A percentile compares a stretch with the other conserved stretches of the same genome.
Conservation (phyloP, 1,139 yeast species). For the Kluyveromyces sp. region DNA sequence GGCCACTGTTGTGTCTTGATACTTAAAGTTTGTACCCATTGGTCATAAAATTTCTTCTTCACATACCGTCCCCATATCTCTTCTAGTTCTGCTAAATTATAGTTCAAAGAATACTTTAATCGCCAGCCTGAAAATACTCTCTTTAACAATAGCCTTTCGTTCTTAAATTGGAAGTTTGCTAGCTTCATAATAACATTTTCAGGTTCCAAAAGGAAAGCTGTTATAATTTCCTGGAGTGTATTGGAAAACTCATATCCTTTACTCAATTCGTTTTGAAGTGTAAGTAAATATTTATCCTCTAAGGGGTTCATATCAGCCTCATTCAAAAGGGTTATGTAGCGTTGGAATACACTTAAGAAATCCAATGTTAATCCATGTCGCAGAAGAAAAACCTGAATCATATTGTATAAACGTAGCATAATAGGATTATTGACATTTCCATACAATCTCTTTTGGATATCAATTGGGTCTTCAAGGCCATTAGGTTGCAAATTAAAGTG, state of each 20-base stretch:
- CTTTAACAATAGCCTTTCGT: constrained; percentile 6
- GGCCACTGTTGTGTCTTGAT: constrained; percentile 8
- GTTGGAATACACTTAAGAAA: constrained; percentile 19
- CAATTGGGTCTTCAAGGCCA: too few species aligned
- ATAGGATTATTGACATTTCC: constrained; percentile 7
- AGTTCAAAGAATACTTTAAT: constrained; percentile 8
- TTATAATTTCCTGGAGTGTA: constrained; percentile 15
- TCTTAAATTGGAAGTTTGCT: constrained; percentile 15
- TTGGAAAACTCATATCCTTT: constrained; percentile 15
- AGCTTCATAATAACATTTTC: constrained; percentile 18
- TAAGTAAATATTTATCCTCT: constrained; percentile 17
- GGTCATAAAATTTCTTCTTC: constrained; percentile 10
- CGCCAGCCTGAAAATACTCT: constrained; percentile 15
- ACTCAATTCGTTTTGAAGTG: constrained; percentile 17
- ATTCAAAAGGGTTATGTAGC: constrained; percentile 14
- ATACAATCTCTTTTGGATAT: background rate
- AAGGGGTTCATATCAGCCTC: constrained; percentile 16
- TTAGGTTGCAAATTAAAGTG: too few species aligned
- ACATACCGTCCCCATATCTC: constrained; percentile 13
- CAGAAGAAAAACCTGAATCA: constrained; percentile 18
- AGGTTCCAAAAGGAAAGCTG: constrained; percentile 19
- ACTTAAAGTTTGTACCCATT: constrained; percentile 12
- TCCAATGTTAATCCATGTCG: constrained; percentile 21
- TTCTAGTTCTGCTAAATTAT: constrained; percentile 11
- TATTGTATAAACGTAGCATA: constrained; percentile 13